Conservation (phyloP, 768 basidiomycete species). For the Macrolepiota albuminosa region DNA sequence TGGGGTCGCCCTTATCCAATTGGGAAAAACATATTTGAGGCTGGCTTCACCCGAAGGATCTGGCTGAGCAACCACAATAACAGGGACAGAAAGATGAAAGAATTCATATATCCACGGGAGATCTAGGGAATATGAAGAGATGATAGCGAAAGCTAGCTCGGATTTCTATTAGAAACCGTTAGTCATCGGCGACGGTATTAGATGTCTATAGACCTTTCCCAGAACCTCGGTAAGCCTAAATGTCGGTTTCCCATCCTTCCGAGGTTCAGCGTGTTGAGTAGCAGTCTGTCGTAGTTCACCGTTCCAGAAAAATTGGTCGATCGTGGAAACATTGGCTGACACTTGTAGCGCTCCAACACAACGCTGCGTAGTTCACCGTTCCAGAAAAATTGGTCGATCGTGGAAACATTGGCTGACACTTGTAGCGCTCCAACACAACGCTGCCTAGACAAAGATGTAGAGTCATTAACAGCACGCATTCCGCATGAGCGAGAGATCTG, state of each 20-base stretch:
- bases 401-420: constrained; percentile 20
- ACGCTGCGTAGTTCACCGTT: constrained; percentile 74
- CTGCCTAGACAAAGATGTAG: constrained; percentile 18
- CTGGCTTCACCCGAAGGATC: constrained; percentile 49
- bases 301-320: constrained; percentile 57
- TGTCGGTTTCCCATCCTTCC: constrained; percentile 55
- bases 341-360: constrained; percentile 21
- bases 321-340: constrained; percentile 21
- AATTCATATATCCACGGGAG: constrained; percentile 73
- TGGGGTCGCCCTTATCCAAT: constrained; percentile 73
- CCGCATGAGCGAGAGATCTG: constrained; percentile 32
- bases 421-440: constrained; percentile 8
- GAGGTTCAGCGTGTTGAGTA: constrained; percentile 52
- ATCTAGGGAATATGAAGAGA: constrained; percentile 70
- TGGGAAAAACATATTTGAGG: constrained; percentile 61
- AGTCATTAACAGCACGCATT: constrained; percentile 12
- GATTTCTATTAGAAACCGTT: constrained; percentile 41
- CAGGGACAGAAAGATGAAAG: constrained; percentile 68
- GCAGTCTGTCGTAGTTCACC: constrained; percentile 77
- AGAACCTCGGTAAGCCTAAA: constrained; percentile 72
- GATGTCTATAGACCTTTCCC: constrained; percentile 47
- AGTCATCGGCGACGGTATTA: constrained; percentile 18
- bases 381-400: constrained; percentile 54
- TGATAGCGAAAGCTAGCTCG: constrained; percentile 69
- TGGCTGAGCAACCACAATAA: constrained; percentile 72